These are phyloP conservation scores for Globisporangium heterothallicum DNA, from an alignment of 352 stramenopile genomes.

Conservation along the genomic window DNA sequence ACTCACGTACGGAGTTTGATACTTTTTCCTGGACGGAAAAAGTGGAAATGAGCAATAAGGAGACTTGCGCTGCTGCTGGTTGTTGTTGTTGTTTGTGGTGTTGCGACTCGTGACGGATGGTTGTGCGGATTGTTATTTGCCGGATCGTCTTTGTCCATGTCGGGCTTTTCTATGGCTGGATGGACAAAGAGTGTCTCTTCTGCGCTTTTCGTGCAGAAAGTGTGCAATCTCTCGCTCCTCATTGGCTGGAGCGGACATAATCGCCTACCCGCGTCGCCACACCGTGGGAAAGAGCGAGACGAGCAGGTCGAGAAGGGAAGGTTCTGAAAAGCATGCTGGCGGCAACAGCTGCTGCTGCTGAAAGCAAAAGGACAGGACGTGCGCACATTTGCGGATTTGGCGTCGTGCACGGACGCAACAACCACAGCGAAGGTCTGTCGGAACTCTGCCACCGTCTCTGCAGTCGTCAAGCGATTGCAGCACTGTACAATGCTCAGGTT, in stretches of 20 bases:
- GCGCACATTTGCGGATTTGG: constrained; percentile 1
- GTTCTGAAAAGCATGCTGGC: constrained; percentile 4
- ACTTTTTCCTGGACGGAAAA: constrained; percentile 21
- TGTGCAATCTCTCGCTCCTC: not conserved
- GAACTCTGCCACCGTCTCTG: too few relatives aligned
- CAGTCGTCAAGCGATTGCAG: too few relatives aligned
- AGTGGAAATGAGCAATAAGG: constrained; percentile 18
- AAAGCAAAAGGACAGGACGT: not conserved
- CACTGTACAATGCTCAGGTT: too few relatives aligned
- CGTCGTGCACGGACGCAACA: too few relatives aligned
- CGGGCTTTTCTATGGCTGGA: too few relatives aligned
- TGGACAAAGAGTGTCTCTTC: too few relatives aligned
- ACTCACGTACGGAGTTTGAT: constrained; percentile 10
- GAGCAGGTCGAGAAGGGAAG: constrained; percentile 6
- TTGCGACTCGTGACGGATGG: not conserved
- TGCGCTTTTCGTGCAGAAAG: constrained; percentile 1
- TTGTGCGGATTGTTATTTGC: constrained; percentile 4
- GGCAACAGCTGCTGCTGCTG: not conserved
- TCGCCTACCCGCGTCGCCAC: not conserved
- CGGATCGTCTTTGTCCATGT: not conserved
- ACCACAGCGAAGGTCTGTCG: too few relatives aligned
- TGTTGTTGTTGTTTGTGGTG: not conserved
- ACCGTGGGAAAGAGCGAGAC: too few relatives aligned
- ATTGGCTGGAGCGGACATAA: not conserved
- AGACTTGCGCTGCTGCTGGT: not conserved